These are phyloP conservation scores for Polychaeton citri DNA, from an alignment of 2,329 filamentous ascomycete genomes.

Conservation along the genomic window DNA sequence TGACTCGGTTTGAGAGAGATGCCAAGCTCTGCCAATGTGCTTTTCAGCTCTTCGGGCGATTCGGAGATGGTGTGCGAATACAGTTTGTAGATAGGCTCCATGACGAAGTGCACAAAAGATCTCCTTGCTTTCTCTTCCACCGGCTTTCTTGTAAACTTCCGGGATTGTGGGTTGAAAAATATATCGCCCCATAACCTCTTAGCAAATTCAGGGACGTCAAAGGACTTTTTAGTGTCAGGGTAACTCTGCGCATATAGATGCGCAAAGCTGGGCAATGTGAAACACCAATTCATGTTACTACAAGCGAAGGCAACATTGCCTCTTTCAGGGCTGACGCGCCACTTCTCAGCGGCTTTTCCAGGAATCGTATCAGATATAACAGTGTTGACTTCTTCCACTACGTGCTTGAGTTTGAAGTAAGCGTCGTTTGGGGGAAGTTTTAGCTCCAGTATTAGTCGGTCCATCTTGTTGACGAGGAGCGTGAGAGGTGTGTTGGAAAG, in stretches of 20 bases:
- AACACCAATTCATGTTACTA: constrained; percentile 90
- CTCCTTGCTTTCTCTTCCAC: constrained; percentile 68
- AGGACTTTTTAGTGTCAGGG: constrained; percentile 18
- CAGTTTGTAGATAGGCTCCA: constrained; percentile 96
- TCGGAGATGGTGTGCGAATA: constrained; percentile 92
- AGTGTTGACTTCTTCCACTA: constrained; percentile 97
- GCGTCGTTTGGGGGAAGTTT: constrained; percentile 90
- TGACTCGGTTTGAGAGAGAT: constrained; percentile 86
- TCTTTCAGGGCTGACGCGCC: constrained; percentile 83
- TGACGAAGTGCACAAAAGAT: constrained; percentile 84
- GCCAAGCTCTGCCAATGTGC: constrained; percentile 63
- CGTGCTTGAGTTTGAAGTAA: constrained; percentile 97
- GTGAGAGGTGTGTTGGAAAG: constrained; percentile 80
- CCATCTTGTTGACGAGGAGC: constrained; percentile 93
- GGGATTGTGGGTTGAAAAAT: constrained; percentile 82
- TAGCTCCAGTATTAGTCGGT: constrained; percentile 83
- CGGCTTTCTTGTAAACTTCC: constrained; percentile 81
- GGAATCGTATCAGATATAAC: constrained; percentile 81
- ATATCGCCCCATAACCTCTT: constrained; percentile 88
- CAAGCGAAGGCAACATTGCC: constrained; percentile 97
- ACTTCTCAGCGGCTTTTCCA: constrained; percentile 56
- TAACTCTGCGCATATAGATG: constrained; percentile 92
- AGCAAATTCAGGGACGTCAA: constrained; percentile 74
- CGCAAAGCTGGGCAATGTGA: constrained; percentile 85
- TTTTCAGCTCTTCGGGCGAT: constrained; percentile 69